Evolutionary conservation across 352 stramenopile species (phyloP).

Genomic region (Globisporangium alternatum): DNA sequence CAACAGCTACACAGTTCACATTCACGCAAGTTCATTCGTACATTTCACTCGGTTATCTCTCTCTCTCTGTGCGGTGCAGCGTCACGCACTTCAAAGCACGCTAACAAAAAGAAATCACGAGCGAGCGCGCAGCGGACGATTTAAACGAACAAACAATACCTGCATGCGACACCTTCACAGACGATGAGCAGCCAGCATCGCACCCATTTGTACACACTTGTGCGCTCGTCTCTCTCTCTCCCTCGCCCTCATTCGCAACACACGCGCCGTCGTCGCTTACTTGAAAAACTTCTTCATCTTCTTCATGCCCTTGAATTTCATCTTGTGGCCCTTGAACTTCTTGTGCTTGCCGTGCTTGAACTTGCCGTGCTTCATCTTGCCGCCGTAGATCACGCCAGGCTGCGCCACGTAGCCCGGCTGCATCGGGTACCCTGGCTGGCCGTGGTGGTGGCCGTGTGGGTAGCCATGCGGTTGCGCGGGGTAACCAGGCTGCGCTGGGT

Average conservation of each 20-base stretch:
- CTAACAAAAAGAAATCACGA: not conserved
- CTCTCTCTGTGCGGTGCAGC: too few species aligned
- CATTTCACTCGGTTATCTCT: conserved; percentile 1
- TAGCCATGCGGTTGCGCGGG: not conserved
- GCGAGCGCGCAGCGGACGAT: not conserved
- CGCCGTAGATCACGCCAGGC: conserved; percentile 53
- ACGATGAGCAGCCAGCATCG: not conserved
- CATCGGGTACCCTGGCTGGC: conserved; percentile 36
- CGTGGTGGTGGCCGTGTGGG: conserved; percentile 11
- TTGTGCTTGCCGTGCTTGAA: conserved; percentile 56
- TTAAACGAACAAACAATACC: not conserved
- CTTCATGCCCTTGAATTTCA: conserved; percentile 9
- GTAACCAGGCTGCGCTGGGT: not conserved
- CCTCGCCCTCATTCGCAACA: not conserved
- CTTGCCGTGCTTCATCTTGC: conserved; percentile 33
- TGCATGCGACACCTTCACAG: not conserved
- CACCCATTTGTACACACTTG: not conserved
- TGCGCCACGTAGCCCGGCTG: conserved; percentile 61
- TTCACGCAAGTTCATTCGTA: not conserved
- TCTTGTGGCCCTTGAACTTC: conserved; percentile 32
- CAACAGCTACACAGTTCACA: not conserved
- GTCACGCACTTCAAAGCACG: not conserved
- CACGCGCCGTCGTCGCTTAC: not conserved
- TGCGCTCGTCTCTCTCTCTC: not conserved
- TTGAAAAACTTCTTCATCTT: conserved; percentile 9